A percentile compares a stretch with the other conserved stretches of the same genome.
phyloP scores from a whole-genome alignment of 176 grass and related monocot genomes.

The Lolium rigidum region DNA sequence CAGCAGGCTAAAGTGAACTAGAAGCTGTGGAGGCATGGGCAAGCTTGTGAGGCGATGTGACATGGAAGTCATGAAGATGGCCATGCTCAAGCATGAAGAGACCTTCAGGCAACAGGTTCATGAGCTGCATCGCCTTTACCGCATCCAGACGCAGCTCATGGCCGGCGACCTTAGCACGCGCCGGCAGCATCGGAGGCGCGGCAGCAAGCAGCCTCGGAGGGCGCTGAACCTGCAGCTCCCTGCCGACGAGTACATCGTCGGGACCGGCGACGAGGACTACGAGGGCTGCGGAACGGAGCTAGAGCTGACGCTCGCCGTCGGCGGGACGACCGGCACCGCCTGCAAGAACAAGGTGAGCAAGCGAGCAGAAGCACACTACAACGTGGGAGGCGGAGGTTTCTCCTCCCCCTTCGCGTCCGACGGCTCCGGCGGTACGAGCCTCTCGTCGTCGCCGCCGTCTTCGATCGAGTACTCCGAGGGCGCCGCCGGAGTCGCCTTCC shows the following conservation, averaged over 20 bases:
- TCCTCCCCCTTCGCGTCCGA: constrained; percentile 49
- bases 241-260: constrained; percentile 72
- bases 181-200: constrained; percentile 33
- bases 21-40: constrained; percentile 54
- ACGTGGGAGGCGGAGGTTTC: not conserved
- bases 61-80: constrained; percentile 87
- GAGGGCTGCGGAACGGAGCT: constrained; percentile 27
- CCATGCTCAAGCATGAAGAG: constrained; percentile 88
- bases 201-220: constrained; percentile 51
- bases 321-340: constrained; percentile 22
- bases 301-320: constrained; percentile 72
- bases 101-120: constrained; percentile 81
- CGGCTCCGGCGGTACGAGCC: constrained; percentile 58
- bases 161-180: constrained; percentile 50
- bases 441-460: constrained; percentile 56
- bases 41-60: constrained; percentile 70
- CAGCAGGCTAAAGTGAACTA: not conserved
- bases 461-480: constrained; percentile 51
- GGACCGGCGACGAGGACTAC: constrained; percentile 41
- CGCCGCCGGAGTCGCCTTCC: not conserved
- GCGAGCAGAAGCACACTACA: not conserved
- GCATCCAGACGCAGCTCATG: constrained; percentile 85
- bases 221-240: constrained; percentile 71
- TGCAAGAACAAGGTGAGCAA: constrained; percentile 42
- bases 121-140: constrained; percentile 76